phyloP scores from a whole-genome alignment of 441 rosid genomes.

The Capsella rubella region DNA sequence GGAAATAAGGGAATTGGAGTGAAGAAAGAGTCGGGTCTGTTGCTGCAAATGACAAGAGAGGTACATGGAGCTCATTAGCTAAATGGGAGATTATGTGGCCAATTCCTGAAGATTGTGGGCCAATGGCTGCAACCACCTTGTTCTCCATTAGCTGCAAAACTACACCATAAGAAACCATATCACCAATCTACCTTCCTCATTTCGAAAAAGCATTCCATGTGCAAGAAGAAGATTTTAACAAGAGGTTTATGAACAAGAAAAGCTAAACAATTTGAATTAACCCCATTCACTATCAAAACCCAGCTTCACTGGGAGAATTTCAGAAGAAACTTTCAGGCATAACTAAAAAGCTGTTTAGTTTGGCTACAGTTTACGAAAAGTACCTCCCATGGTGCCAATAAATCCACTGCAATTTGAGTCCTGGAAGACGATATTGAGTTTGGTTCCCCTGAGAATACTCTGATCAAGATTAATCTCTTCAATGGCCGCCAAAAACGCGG shows the following conservation, averaged over 20 bases:
- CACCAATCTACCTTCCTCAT: constrained; percentile 30
- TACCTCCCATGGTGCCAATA: constrained; percentile 86
- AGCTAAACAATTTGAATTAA: not conserved
- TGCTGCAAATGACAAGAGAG: constrained; percentile 87
- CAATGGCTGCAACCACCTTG: constrained; percentile 74
- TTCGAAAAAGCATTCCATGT: not conserved
- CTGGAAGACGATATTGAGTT: constrained; percentile 52
- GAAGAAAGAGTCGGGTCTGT: constrained; percentile 88
- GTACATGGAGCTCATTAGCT: constrained; percentile 84
- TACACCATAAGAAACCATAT: constrained; percentile 53
- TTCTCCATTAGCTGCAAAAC: constrained; percentile 89
- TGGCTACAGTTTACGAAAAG: constrained; percentile 22
- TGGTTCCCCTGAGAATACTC: constrained; percentile 58
- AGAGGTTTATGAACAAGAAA: constrained; percentile 11
- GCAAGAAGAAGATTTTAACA: not conserved
- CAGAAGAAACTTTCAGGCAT: constrained; percentile 14
- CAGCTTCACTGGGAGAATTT: constrained; percentile 10
- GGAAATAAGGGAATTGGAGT: constrained; percentile 81
- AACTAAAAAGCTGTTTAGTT: constrained; percentile 9
- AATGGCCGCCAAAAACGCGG: constrained; percentile 71
- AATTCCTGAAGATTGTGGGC: constrained; percentile 94
- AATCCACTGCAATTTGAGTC: constrained; percentile 93
- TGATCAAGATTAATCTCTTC: constrained; percentile 80
- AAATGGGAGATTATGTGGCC: constrained; percentile 88
- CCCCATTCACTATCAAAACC: not conserved